Conservation (phyloP, 805 yeast species). For the Lachancea thermotolerans region DNA sequence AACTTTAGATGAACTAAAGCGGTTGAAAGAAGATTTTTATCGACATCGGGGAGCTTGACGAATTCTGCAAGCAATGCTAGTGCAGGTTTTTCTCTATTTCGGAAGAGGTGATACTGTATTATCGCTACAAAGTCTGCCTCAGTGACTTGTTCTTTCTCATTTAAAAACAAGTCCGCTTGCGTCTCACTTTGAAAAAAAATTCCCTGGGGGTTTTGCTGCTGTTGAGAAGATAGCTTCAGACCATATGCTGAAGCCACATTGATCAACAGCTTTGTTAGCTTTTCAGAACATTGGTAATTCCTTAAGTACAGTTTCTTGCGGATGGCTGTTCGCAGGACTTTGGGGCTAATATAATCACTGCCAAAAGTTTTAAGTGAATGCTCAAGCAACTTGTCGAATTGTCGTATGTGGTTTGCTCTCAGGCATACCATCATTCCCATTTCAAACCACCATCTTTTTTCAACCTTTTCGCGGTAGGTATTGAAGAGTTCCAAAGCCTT, state of each 20-base stretch:
- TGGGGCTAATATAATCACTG: constrained; percentile 33
- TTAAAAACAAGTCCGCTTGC: constrained; percentile 27
- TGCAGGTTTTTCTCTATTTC: constrained; percentile 11
- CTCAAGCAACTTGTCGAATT: constrained; percentile 33
- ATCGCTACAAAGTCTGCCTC: constrained; percentile 24
- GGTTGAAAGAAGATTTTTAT: constrained; percentile 12
- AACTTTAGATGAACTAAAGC: constrained; percentile 22
- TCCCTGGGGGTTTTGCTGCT: background rate
- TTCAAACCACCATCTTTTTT: constrained; percentile 50
- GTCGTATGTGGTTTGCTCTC: constrained; percentile 26
- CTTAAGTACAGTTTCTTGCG: constrained; percentile 27
- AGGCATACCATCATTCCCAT: constrained; percentile 39
- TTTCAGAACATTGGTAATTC: constrained; percentile 23
- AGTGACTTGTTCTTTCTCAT: constrained; percentile 23
- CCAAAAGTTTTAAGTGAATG: constrained; percentile 25
- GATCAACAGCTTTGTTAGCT: constrained; percentile 30
- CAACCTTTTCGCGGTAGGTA: constrained; percentile 31
- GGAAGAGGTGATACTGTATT: constrained; percentile 21
- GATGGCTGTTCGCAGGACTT: constrained; percentile 33
- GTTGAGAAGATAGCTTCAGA: constrained; percentile 9
- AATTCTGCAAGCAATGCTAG: constrained; percentile 23
- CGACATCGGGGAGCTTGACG: constrained; percentile 15
- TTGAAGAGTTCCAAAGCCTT: constrained; percentile 36
- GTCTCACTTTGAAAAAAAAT: constrained; percentile 22
- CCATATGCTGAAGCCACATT: constrained; percentile 26